Base-by-base conservation (phyloP, 257 asterid species). In the Salvia splendens region DNA sequence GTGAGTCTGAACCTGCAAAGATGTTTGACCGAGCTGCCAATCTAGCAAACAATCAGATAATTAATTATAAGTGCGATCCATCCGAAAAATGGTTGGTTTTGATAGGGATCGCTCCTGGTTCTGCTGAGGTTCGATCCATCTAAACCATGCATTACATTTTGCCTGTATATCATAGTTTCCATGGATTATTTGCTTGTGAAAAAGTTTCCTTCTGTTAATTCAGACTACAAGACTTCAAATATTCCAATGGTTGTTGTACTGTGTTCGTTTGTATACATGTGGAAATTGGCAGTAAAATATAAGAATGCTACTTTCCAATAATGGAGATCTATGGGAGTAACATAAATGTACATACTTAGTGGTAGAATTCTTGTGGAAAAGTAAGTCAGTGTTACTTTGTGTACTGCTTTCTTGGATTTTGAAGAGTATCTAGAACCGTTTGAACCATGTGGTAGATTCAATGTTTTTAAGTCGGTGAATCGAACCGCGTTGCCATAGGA, bases 41-140 rank as follows among this genome's bases (percentile, higher is more conserved):
- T 80, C 75, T 92, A 68, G 73, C 94, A 1, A 89, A 79, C 86
- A 92, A 92, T 61, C 98, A 89, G 74, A 89, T 92, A 50, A 92
- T 92, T 77, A 92, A 92, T 78, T 92, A 92, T 70, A 82, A 89
- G 59, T 87, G 96, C 12, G 98, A 92, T 65, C 95, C 95, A 69
- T 79, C 98, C 33, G 98, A 87, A 73, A 92, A 92, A 79, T 92
- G 98, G 98, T 73, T 92, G 95, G 98, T 92, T 74, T 77, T 92
- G 86, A 84, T 89, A 64, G 98, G 98, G 73, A 92, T 92, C 42
- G 90, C 96, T 50, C 98, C 98, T 65, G 98, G 98, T 51, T 80
- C 96, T 33, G 84, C 96, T 1, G 98, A 92, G 92, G 98, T 92
- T 69, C 15, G 30, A 24, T 3, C 2, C 30, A 24, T 24, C 30